Conservation (phyloP, 768 basidiomycete species). For the Lactifluus echinatus region DNA sequence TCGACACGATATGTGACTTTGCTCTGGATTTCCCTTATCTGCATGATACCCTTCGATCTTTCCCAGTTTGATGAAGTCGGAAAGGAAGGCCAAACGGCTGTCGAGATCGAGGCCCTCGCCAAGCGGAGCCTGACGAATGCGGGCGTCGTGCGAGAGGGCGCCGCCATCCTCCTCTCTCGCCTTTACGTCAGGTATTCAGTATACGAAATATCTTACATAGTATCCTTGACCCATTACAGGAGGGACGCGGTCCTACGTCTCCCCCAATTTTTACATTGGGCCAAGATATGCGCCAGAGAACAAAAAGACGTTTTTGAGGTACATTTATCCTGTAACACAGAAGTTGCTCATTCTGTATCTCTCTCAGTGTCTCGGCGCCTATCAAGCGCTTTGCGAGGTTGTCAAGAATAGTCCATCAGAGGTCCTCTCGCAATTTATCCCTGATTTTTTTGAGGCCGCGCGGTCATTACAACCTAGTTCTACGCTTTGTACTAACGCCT, state of each 20-base stretch:
- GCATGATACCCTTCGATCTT: slow-evolving; percentile 89
- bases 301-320: slow-evolving; percentile 16
- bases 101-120: slow-evolving; percentile 47
- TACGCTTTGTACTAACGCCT: slow-evolving; percentile 44
- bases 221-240: slow-evolving; percentile 30
- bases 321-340: neutral
- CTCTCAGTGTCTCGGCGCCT: slow-evolving; percentile 52
- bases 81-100: slow-evolving; percentile 45
- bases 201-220: slow-evolving; percentile 7
- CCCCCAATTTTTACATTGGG: slow-evolving; percentile 13
- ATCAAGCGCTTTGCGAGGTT: slow-evolving; percentile 65
- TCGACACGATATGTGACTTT: slow-evolving; percentile 73
- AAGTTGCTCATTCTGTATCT: neutral
- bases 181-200: slow-evolving; percentile 62
- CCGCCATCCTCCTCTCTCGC: slow-evolving; percentile 70
- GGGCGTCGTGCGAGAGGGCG: slow-evolving; percentile 80
- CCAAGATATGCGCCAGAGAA: neutral
- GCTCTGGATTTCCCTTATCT: slow-evolving; percentile 90
- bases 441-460: slow-evolving; percentile 39
- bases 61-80: slow-evolving; percentile 68
- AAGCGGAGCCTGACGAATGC: slow-evolving; percentile 52
- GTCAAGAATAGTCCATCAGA: slow-evolving; percentile 53
- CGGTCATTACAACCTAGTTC: slow-evolving; percentile 34
- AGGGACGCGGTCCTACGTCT: slow-evolving; percentile 36
- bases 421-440: slow-evolving; percentile 38